A percentile compares a stretch with the other conserved stretches of the same genome.
phyloP scores from a whole-genome alignment of 805 yeast species.

The Candida alai region DNA sequence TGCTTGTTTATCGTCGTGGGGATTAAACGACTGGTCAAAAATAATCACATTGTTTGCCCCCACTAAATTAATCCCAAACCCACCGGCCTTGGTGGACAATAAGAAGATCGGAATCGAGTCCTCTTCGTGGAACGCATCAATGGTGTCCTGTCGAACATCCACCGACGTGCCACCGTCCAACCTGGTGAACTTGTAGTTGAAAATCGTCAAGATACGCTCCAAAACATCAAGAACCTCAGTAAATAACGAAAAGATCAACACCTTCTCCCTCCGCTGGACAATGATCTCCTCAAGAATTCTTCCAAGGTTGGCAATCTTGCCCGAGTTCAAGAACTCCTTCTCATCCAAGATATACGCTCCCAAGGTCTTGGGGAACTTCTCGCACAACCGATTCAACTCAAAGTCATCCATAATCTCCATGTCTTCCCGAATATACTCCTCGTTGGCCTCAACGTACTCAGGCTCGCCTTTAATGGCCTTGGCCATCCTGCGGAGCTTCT shows the following conservation, averaged over 20 bases:
- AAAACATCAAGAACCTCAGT: slow-evolving; percentile 89
- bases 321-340: slow-evolving; percentile 61
- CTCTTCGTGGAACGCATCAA: slow-evolving; percentile 85
- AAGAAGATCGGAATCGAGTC: slow-evolving; percentile 78
- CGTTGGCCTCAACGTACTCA: slow-evolving; percentile 74
- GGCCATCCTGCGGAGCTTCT: slow-evolving; percentile 61
- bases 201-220: slow-evolving; percentile 64
- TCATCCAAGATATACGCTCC: slow-evolving; percentile 49
- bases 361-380: slow-evolving; percentile 65
- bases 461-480: slow-evolving; percentile 76
- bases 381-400: slow-evolving; percentile 75
- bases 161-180: slow-evolving; percentile 94
- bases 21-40: slow-evolving; percentile 92
- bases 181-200: slow-evolving; percentile 69
- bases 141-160: slow-evolving; percentile 86
- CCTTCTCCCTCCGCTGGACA: slow-evolving; percentile 55
- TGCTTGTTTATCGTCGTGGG: slow-evolving; percentile 98
- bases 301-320: slow-evolving; percentile 62
- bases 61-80: slow-evolving; percentile 94
- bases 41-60: slow-evolving; percentile 92
- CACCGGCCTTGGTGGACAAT: slow-evolving; percentile 95
- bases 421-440: slow-evolving; percentile 78
- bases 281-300: slow-evolving; percentile 57
- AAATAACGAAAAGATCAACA: slow-evolving; percentile 83
- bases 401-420: slow-evolving; percentile 93